Base-by-base conservation (phyloP, 768 basidiomycete species). In the Termitomyces sp. region DNA sequence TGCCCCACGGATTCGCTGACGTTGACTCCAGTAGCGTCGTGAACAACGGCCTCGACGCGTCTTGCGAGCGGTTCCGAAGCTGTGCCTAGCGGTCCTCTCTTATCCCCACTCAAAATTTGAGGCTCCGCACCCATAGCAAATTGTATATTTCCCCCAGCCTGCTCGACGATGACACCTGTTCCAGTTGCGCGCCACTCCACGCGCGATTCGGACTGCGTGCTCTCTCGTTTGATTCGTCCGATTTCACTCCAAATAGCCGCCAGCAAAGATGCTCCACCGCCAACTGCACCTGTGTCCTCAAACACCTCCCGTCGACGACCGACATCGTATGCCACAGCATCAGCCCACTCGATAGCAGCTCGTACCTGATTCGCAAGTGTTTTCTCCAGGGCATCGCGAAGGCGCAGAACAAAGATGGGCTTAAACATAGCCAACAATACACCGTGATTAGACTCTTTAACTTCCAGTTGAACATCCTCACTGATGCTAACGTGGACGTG, bases 101-200 rank as follows among this genome's bases (percentile, higher is more conserved):
- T 89, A 61, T 85, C 80, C 0, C 87, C 85, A 30, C 80, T 71
- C 31, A 91, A 69, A 34, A 91, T 82, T 75, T 91, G 89, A 37
- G 89, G 89, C 70, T 88, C 87, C 6, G 81, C 85, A 2, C 89
- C 89, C 73, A 90, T 72, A 0, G 88, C 89, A 50, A 91, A 80
- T 51, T 64, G 55, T 24, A 66, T 53, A 55, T 65, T 69, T 60
- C 58, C 61, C 22, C 52, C 59, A 30, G 66, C 70, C 12, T 81
- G 81, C 64, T 85, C 80, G 45, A 83, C 78, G 51, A 90, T 72
- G 7, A 90, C 60, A 0, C 89, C 89, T 0, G 84, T 85, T 0
- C 88, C 81, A 0, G 88, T 89, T 3, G 82, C 81, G 27, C 66
- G 72, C 78, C 80, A 80, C 0, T 76, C 82, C 1, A 72, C 66